Evolutionary conservation across 192 early-diverging fungal genomes (phyloP).

Genomic region (Backusella sp.): DNA sequence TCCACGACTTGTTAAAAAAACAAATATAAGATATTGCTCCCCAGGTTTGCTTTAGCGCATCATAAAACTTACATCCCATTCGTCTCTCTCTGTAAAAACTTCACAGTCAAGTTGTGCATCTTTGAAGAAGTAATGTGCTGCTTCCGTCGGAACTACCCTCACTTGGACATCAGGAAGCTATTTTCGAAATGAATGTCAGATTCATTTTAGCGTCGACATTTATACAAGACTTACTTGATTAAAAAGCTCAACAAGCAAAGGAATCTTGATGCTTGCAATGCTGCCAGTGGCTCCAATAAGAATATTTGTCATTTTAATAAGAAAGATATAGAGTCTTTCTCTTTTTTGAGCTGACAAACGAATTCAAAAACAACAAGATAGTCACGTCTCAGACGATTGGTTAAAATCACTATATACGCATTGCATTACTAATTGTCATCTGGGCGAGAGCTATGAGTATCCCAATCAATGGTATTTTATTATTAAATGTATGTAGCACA

Average conservation of each 20-base stretch:
- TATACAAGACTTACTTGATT: slow-evolving; percentile 1
- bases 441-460: not conserved
- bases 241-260: slow-evolving; percentile 60
- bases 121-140: slow-evolving; percentile 90
- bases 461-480: too few species aligned
- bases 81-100: slow-evolving; percentile 80
- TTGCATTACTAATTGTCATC: not conserved
- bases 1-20: slow-evolving; percentile 59
- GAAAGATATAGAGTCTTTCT: not conserved
- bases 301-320: slow-evolving; percentile 39
- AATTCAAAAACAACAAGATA: not conserved
- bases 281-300: slow-evolving; percentile 87
- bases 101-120: slow-evolving; percentile 46
- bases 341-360: not conserved
- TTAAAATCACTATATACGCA: not conserved
- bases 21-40: not conserved
- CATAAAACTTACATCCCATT: slow-evolving; percentile 68
- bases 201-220: not conserved
- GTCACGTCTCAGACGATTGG: not conserved
- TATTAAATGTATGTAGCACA: too few species aligned
- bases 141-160: slow-evolving; percentile 74
- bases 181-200: not conserved
- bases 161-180: slow-evolving; percentile 59
- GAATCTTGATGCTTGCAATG: slow-evolving; percentile 89
- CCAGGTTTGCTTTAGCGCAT: too few species aligned